A percentile compares a stretch with the other conserved stretches of the same genome.
phyloP scores from a whole-genome alignment of 495 filamentous ascomycete genomes.

The Podospora tetraspora region DNA sequence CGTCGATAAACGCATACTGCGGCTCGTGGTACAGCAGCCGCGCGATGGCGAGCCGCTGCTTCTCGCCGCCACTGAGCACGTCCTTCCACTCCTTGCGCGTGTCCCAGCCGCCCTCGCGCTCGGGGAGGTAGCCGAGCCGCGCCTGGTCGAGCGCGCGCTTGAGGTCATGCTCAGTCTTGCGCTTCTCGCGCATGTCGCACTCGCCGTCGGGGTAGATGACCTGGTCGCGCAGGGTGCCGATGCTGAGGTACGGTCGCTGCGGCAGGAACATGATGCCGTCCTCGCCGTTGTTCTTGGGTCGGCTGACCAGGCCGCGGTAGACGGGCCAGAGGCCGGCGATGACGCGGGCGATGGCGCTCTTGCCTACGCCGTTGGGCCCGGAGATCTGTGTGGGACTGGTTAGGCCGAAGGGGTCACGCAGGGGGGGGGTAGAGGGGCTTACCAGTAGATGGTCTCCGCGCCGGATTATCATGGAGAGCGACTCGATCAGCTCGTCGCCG shows the following conservation, averaged over 20 bases:
- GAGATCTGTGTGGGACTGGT: conserved; percentile 52
- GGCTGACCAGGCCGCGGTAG: conserved; percentile 82
- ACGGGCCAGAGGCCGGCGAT: conserved; percentile 94
- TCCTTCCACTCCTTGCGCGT: conserved; percentile 98
- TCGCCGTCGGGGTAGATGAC: conserved; percentile 97
- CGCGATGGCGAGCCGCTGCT: conserved; percentile 89
- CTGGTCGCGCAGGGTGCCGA: conserved; percentile 94
- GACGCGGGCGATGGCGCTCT: conserved; percentile 82
- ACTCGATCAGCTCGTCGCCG: conserved; percentile 86
- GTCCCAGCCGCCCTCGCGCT: conserved; percentile 95
- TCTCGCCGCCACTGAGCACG: conserved; percentile 94
- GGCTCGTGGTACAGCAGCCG: conserved; percentile 92
- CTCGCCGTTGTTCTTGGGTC: conserved; percentile 70
- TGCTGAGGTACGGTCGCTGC: conserved; percentile 86
- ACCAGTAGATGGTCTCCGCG: conserved; percentile 82
- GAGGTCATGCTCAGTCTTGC: conserved; percentile 68
- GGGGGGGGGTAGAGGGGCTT: conserved; percentile 6
- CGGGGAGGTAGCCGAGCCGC: conserved; percentile 78
- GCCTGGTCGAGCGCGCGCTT: conserved; percentile 74
- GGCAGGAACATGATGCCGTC: conserved; percentile 98
- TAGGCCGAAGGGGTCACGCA: background rate
- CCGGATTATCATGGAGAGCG: conserved; percentile 78
- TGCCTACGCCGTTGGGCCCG: conserved; percentile 92
- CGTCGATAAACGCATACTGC: conserved; percentile 87
- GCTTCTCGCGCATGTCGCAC: conserved; percentile 82